Percentiles rank a stretch among this genome's conserved stretches.
Conservation (phyloP, 164 flowering plant genomes). For the Aristolochia contorta region DNA sequence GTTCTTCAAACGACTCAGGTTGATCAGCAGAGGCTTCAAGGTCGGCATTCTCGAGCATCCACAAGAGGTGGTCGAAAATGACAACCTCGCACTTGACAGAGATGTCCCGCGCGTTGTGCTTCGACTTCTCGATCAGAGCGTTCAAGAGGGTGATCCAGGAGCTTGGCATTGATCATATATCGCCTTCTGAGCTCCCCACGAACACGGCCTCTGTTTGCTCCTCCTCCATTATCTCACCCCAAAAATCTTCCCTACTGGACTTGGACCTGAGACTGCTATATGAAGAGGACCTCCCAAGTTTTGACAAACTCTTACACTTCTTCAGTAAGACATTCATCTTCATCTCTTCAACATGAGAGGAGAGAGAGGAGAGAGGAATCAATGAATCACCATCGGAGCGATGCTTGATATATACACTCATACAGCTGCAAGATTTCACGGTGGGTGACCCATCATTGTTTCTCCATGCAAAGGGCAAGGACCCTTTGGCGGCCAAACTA, state of each 20-base stretch:
- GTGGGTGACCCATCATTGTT: slow-evolving; percentile 16
- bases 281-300: slow-evolving; percentile 53
- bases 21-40: slow-evolving; percentile 33
- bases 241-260: slow-evolving; percentile 29
- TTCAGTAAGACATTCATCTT: slow-evolving; percentile 49
- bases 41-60: slow-evolving; percentile 77
- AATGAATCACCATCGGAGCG: neutral
- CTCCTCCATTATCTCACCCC: slow-evolving; percentile 14
- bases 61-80: slow-evolving; percentile 71
- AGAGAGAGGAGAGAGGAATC: slow-evolving; percentile 13
- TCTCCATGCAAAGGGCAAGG: slow-evolving; percentile 8
- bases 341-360: slow-evolving; percentile 19
- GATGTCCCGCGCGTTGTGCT: slow-evolving; percentile 16
- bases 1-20: slow-evolving; percentile 58
- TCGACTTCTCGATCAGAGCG: slow-evolving; percentile 48
- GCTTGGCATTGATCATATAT: slow-evolving; percentile 45
- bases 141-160: slow-evolving; percentile 52
- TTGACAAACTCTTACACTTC: slow-evolving; percentile 73
- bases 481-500: slow-evolving; percentile 1
- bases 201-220: slow-evolving; percentile 17
- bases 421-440: neutral
- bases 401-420: slow-evolving; percentile 15
- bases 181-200: slow-evolving; percentile 54
- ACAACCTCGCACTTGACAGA: slow-evolving; percentile 65
- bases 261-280: slow-evolving; percentile 58